Evolutionary conservation across 192 early-diverging fungal species (phyloP).

Genomic region (Cetraspora pellucida): DNA sequence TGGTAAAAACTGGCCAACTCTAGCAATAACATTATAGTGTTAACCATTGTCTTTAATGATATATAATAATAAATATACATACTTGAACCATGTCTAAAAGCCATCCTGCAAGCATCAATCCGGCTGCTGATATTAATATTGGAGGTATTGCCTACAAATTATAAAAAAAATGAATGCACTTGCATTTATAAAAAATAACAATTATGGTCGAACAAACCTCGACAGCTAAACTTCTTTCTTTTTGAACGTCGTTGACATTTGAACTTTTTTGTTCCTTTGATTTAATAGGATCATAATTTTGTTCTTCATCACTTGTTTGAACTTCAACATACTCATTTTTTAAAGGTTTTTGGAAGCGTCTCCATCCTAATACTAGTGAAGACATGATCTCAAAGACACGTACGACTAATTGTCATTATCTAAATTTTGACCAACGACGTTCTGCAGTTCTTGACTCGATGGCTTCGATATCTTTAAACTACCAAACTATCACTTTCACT

Average conservation of each 20-base stretch:
- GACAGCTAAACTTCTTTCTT: slow-evolving; percentile 21
- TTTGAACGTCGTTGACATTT: not conserved
- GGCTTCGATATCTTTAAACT: no score
- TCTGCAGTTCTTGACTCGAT: no score
- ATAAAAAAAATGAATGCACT: not conserved
- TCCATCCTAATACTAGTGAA: not conserved
- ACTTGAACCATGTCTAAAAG: slow-evolving; percentile 68
- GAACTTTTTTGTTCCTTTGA: not conserved
- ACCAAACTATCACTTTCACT: no score
- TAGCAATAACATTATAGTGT: slow-evolving; percentile 37
- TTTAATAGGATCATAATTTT: not conserved
- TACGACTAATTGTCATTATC: no score
- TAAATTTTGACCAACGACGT: no score
- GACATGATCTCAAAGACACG: not conserved
- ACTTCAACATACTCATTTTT: slow-evolving; percentile 18
- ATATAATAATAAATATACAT: slow-evolving; percentile 12
- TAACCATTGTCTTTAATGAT: not conserved
- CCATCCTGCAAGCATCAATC: slow-evolving; percentile 72
- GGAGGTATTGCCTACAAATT: slow-evolving; percentile 63
- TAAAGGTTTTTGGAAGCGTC: not conserved
- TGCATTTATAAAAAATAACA: not conserved
- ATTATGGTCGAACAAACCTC: not conserved
- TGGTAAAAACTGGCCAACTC: slow-evolving; percentile 69
- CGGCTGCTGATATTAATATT: slow-evolving; percentile 68
- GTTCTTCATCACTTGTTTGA: not conserved